Evolutionary conservation across 2,329 filamentous ascomycete species (phyloP).

Genomic region (Setomelanomma holmii): DNA sequence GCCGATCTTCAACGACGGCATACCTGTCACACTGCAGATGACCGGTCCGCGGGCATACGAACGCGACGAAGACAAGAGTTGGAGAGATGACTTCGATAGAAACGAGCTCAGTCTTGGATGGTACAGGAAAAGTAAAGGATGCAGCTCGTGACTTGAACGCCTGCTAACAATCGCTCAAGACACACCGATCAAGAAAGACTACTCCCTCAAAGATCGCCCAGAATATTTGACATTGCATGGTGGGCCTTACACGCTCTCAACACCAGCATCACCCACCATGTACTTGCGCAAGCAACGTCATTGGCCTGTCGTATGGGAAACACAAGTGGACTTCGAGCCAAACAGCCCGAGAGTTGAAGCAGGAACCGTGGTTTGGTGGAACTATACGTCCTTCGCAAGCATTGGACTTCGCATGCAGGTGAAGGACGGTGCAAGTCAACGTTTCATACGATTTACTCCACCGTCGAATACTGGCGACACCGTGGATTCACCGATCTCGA

Average conservation of each 20-base stretch:
- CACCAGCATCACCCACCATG: conserved; percentile 60
- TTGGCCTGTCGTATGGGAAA: conserved; percentile 53
- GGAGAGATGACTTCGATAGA: conserved; percentile 13
- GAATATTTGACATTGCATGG: conserved; percentile 59
- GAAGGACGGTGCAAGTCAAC: background rate
- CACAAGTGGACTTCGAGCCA: conserved; percentile 57
- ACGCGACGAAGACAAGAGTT: conserved; percentile 14
- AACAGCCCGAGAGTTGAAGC: conserved; percentile 57
- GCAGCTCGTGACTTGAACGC: too few relatives aligned
- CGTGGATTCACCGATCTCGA: conserved; percentile 14
- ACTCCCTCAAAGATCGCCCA: conserved; percentile 55
- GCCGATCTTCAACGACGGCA: conserved; percentile 59
- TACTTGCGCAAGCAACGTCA: conserved; percentile 63
- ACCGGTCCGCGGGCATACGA: conserved; percentile 28
- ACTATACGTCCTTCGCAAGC: conserved; percentile 55
- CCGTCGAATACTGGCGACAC: conserved; percentile 12
- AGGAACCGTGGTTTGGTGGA: conserved; percentile 63
- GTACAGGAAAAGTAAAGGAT: conserved; percentile 26
- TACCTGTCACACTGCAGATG: conserved; percentile 51
- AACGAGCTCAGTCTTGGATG: conserved; percentile 15
- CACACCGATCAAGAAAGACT: conserved; percentile 57
- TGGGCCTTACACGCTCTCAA: conserved; percentile 59
- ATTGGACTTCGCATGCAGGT: conserved; percentile 46
- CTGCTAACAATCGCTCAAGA: conserved; percentile 54
- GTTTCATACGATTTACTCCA: conserved; percentile 9